Evolutionary conservation across 2,329 filamentous ascomycete genomes (phyloP).

Genomic region (Magnaporthales sp.): DNA sequence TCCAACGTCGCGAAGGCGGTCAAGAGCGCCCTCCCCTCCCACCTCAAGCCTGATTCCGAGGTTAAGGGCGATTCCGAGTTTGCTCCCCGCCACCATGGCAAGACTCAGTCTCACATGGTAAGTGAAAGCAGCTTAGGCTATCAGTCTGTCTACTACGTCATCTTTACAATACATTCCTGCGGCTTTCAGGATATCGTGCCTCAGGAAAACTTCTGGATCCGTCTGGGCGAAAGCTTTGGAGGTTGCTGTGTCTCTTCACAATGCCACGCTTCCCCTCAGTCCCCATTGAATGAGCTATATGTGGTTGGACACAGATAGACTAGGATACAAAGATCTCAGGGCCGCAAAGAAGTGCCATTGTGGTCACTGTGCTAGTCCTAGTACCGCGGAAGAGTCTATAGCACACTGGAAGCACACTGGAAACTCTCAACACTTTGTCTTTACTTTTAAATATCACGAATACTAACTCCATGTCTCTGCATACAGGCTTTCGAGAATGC

Average conservation of each 20-base stretch:
- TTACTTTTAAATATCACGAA: not conserved
- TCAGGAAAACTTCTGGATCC: not conserved
- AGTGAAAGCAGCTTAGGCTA: conserved; percentile 28
- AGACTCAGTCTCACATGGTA: conserved; percentile 80
- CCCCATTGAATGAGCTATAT: not conserved
- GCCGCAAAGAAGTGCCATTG: not conserved
- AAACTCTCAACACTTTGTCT: not conserved
- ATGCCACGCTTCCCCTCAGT: not conserved
- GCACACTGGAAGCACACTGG: no score
- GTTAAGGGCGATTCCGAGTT: conserved; percentile 39
- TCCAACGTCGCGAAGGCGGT: conserved; percentile 62
- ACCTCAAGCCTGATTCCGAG: conserved; percentile 59
- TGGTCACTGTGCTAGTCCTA: not conserved
- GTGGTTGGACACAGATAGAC: not conserved
- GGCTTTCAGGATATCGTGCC: not conserved
- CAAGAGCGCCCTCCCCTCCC: conserved; percentile 72
- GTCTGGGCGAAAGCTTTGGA: not conserved
- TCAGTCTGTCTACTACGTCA: not conserved
- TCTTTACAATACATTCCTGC: not conserved
- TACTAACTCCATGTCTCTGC: not conserved
- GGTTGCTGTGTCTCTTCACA: not conserved
- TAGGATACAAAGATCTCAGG: not conserved
- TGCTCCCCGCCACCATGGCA: conserved; percentile 66
- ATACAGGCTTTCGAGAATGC: conserved; percentile 95
- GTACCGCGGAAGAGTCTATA: not conserved